phyloP scores from a whole-genome alignment of 768 basidiomycete species.

The Leccinum uliginosum region DNA sequence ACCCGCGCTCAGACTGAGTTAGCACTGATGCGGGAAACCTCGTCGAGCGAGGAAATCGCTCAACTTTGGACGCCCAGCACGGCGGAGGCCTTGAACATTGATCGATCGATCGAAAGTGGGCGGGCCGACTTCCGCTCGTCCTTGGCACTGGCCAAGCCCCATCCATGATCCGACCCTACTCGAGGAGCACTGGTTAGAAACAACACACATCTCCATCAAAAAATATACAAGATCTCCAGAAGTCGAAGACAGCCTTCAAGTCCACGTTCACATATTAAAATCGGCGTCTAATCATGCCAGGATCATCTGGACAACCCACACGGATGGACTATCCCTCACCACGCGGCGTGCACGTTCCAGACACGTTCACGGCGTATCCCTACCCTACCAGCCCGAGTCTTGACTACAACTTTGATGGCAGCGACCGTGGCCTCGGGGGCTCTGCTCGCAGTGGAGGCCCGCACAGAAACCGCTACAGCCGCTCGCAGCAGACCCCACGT shows the following conservation, averaged over 20 bases:
- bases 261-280: background rate
- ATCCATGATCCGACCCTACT: too few species aligned
- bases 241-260: background rate
- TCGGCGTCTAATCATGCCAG: background rate
- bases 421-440: background rate
- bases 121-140: too few species aligned
- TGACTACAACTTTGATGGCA: constrained; percentile 8
- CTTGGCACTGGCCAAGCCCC: too few species aligned
- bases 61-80: too few species aligned
- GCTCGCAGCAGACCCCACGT: constrained; percentile 18
- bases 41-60: too few species aligned
- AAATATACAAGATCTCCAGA: background rate
- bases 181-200: too few species aligned
- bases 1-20: too few species aligned
- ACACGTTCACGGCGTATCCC: constrained; percentile 3
- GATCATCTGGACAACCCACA: background rate
- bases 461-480: constrained; percentile 22
- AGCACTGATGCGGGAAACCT: too few species aligned
- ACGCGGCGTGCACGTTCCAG: constrained; percentile 22
- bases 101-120: too few species aligned
- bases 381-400: background rate
- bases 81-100: too few species aligned
- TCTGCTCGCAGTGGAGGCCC: constrained; percentile 3
- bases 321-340: constrained; percentile 20
- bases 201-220: background rate